These are phyloP conservation scores for Capsella bursapastoris DNA, from an alignment of 345 rosid species.

Conservation along the genomic window DNA sequence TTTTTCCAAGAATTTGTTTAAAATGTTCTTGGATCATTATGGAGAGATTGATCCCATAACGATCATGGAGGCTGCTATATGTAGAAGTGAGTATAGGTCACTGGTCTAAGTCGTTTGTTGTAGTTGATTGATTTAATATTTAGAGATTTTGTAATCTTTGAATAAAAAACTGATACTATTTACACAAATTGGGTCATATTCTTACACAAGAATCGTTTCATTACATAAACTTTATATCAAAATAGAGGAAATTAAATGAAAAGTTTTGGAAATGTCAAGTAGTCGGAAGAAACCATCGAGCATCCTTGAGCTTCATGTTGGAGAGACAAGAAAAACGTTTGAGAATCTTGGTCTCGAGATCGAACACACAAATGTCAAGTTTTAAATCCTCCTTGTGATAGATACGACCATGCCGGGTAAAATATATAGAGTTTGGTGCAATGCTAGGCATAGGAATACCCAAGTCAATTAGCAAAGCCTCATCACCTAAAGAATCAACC, in stretches of 20 bases:
- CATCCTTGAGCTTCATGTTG: slow-evolving; percentile 12
- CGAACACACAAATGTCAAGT: slow-evolving; percentile 3
- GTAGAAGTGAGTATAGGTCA: too few relatives aligned
- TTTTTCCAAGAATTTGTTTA: too few relatives aligned
- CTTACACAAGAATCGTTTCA: too few relatives aligned
- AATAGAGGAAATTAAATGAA: neutral
- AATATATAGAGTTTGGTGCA: slow-evolving; percentile 11
- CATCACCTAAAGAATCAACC: slow-evolving; percentile 13
- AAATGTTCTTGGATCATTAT: too few relatives aligned
- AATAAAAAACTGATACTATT: too few relatives aligned
- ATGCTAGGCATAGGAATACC: neutral
- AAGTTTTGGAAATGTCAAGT: neutral
- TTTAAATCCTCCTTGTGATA: neutral
- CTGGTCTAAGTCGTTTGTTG: too few relatives aligned
- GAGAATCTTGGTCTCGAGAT: neutral
- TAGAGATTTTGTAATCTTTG: too few relatives aligned
- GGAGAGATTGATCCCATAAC: too few relatives aligned
- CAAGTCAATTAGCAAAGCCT: slow-evolving; percentile 2
- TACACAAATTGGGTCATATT: too few relatives aligned
- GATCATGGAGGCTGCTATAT: too few relatives aligned
- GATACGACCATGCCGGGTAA: neutral
- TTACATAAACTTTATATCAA: too few relatives aligned
- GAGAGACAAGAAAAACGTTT: neutral
- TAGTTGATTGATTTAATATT: too few relatives aligned
- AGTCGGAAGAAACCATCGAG: slow-evolving; percentile 7